Evolutionary conservation across 164 flowering plant genomes (phyloP).

Genomic region (Stephania japonica): DNA sequence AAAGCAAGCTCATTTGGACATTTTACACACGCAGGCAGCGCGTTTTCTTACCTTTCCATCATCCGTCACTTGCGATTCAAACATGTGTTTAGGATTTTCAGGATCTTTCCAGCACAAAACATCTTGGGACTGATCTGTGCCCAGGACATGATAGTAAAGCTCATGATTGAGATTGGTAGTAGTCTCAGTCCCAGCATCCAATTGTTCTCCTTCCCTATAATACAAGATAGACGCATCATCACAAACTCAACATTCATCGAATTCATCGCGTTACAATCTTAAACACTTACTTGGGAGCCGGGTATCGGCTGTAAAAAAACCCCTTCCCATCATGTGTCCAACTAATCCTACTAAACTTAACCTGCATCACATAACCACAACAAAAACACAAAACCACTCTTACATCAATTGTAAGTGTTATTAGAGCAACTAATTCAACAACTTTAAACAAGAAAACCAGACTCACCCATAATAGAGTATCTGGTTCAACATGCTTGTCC

Average conservation of each 20-base stretch:
- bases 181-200: constrained; percentile 97
- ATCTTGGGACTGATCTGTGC: constrained; percentile 86
- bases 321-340: constrained; percentile 98
- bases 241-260: constrained; percentile 1
- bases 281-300: constrained; percentile 73
- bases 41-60: constrained; percentile 78
- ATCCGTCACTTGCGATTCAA: constrained; percentile 57
- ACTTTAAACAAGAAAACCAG: neutral
- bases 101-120: constrained; percentile 88
- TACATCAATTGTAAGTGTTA: neutral
- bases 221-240: constrained; percentile 1
- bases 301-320: constrained; percentile 87
- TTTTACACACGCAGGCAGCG: neutral
- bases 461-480: constrained; percentile 77
- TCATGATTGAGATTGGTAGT: constrained; percentile 70
- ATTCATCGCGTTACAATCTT: neutral
- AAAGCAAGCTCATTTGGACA: neutral
- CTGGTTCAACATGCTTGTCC: constrained; percentile 58
- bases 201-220: constrained; percentile 54
- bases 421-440: neutral
- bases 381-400: neutral
- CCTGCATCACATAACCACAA: constrained; percentile 42
- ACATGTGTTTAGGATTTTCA: constrained; percentile 58
- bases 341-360: constrained; percentile 68
- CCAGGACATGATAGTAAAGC: constrained; percentile 80